Evolutionary conservation across 208 protist species (phyloP).

Genomic region (Acanthamoeba triangularis): DNA sequence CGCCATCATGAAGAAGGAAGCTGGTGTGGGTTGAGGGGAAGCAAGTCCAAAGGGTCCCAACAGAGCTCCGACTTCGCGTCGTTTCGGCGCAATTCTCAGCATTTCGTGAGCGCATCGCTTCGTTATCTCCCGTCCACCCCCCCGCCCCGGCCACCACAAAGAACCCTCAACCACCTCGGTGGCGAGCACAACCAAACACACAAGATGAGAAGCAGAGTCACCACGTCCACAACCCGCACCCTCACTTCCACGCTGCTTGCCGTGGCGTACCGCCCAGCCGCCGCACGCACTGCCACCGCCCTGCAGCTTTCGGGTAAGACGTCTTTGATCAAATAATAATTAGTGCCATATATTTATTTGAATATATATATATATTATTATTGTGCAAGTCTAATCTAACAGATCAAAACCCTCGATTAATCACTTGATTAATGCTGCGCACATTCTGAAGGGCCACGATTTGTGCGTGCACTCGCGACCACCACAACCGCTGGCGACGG

Average conservation of each 20-base stretch:
- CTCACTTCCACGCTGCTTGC: not conserved
- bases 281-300: not conserved
- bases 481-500: not conserved
- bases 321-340: not conserved
- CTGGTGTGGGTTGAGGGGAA: no score
- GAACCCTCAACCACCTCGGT: not conserved
- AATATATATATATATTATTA: not conserved
- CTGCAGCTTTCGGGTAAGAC: not conserved
- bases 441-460: not conserved
- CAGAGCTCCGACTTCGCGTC: not conserved
- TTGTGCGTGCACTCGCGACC: not conserved
- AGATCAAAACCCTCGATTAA: not conserved
- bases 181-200: not conserved
- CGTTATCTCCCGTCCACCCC: not conserved
- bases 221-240: not conserved
- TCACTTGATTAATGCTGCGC: no score
- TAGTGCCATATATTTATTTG: not conserved
- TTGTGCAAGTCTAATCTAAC: no score
- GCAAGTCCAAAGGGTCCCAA: not conserved
- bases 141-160: no score
- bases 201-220: not conserved
- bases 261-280: not conserved
- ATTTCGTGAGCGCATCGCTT: not conserved
- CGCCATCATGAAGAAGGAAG: not conserved
- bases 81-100: not conserved